A percentile compares a stretch with the other conserved stretches of the same genome.
These are phyloP conservation scores for Pyrenochaeta sp. DNA, from an alignment of 2,329 filamentous ascomycete species.

Conservation along the genomic window DNA sequence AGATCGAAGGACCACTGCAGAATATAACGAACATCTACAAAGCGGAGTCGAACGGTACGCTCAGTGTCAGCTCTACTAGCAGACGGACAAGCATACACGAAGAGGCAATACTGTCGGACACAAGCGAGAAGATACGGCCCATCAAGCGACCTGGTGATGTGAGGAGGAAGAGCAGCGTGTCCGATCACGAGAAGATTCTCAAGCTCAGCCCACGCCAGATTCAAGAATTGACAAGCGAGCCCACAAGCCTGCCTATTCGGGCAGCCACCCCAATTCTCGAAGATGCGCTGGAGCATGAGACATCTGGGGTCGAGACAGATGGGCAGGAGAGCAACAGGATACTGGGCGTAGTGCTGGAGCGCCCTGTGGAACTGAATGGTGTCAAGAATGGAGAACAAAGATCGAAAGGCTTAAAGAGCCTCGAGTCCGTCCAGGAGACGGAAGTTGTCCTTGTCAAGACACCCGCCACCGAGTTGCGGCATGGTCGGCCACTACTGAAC, in stretches of 20 bases:
- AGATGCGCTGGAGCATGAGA: slow-evolving; percentile 37
- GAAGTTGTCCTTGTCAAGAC: slow-evolving; percentile 44
- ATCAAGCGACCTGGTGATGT: slow-evolving; percentile 48
- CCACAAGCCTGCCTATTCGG: slow-evolving; percentile 62
- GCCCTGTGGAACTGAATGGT: slow-evolving; percentile 22
- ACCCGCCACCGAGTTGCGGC: slow-evolving; percentile 29
- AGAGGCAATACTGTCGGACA: slow-evolving; percentile 43
- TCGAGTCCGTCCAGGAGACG: slow-evolving; percentile 29
- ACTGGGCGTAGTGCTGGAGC: slow-evolving; percentile 32
- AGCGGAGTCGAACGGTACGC: slow-evolving; percentile 14
- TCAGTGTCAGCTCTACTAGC: slow-evolving; percentile 25
- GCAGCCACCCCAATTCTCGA: slow-evolving; percentile 50
- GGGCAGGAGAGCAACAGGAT: slow-evolving; percentile 23
- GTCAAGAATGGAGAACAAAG: slow-evolving; percentile 1
- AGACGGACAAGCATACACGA: slow-evolving; percentile 35
- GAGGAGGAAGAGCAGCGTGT: slow-evolving; percentile 46
- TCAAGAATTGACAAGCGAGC: slow-evolving; percentile 63
- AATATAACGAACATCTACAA: slow-evolving; percentile 15
- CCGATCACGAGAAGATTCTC: slow-evolving; percentile 53
- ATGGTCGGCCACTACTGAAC: slow-evolving; percentile 40
- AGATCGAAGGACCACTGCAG: slow-evolving; percentile 13
- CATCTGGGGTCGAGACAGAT: slow-evolving; percentile 23
- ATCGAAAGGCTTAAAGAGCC: slow-evolving; percentile 8
- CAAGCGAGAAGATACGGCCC: slow-evolving; percentile 40
- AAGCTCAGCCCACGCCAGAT: slow-evolving; percentile 65